Percentiles rank a stretch among this genome's conserved stretches.
phyloP scores from a whole-genome alignment of 495 filamentous ascomycete species.

The Tuber calosporum region DNA sequence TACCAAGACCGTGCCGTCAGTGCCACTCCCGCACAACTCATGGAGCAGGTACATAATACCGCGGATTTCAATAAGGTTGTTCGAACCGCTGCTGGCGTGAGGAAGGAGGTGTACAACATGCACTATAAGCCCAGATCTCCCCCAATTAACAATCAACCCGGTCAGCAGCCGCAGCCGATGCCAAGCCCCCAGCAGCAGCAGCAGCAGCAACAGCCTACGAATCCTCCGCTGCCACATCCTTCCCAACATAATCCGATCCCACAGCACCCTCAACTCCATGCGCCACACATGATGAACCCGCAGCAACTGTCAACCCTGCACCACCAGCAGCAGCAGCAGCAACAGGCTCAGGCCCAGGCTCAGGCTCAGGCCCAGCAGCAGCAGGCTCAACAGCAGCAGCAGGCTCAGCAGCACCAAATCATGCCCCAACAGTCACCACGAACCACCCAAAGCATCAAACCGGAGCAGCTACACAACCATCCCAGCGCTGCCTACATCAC shows the following conservation, averaged over 20 bases:
- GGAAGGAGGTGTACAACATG: constrained; percentile 61
- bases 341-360: constrained; percentile 45
- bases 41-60: constrained; percentile 79
- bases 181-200: constrained; percentile 47
- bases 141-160: constrained; percentile 53
- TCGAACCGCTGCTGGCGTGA: constrained; percentile 63
- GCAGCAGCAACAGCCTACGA: constrained; percentile 48
- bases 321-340: constrained; percentile 42
- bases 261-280: constrained; percentile 46
- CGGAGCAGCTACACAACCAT: constrained; percentile 40
- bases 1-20: constrained; percentile 82
- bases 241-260: constrained; percentile 52
- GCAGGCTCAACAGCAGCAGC: constrained; percentile 53
- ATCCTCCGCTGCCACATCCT: constrained; percentile 48
- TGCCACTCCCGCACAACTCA: constrained; percentile 70
- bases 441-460: constrained; percentile 39
- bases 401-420: constrained; percentile 40
- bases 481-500: constrained; percentile 40
- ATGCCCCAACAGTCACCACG: constrained; percentile 43
- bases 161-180: constrained; percentile 50
- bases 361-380: constrained; percentile 56
- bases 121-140: constrained; percentile 59
- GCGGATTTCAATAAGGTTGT: constrained; percentile 84
- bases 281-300: constrained; percentile 41
- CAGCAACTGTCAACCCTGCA: constrained; percentile 46